Evolutionary conservation across 192 early-diverging fungal genomes (phyloP).

Genomic region (Backusella parvicylindrica): DNA sequence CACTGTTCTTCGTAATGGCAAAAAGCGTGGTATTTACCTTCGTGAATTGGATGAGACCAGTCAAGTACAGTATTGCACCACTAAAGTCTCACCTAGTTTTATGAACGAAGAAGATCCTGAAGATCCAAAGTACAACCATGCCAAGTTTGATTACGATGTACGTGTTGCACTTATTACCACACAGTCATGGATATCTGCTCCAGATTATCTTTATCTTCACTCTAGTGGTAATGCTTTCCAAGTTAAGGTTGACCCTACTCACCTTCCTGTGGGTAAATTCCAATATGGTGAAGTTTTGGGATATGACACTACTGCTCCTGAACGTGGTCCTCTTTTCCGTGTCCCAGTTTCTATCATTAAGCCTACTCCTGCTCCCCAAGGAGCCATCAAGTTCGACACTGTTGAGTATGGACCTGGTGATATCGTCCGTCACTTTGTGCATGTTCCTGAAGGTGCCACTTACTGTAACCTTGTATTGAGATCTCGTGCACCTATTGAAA

Average conservation of each 20-base stretch:
- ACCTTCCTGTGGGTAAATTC: constrained; percentile 68
- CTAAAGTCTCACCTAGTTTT: constrained; percentile 57
- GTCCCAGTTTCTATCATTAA: constrained; percentile 90
- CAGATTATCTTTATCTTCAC: constrained; percentile 71
- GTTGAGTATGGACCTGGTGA: constrained; percentile 72
- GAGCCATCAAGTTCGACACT: constrained; percentile 49
- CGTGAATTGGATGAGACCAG: constrained; percentile 72
- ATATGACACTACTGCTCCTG: constrained; percentile 70
- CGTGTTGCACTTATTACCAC: constrained; percentile 68
- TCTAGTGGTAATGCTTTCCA: constrained; percentile 61
- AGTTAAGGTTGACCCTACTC: constrained; percentile 76
- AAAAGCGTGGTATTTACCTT: constrained; percentile 83
- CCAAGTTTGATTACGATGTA: constrained; percentile 75
- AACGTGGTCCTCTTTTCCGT: constrained; percentile 77
- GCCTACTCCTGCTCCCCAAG: constrained; percentile 40
- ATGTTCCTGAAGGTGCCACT: constrained; percentile 82
- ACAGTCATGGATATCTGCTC: constrained; percentile 73
- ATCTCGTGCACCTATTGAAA: constrained; percentile 31
- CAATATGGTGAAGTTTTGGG: constrained; percentile 77
- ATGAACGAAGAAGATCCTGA: constrained; percentile 58
- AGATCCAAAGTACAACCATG: constrained; percentile 52
- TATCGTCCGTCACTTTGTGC: constrained; percentile 77
- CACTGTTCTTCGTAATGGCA: constrained; percentile 32
- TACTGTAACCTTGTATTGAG: constrained; percentile 53
- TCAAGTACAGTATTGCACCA: constrained; percentile 51